phyloP scores from a whole-genome alignment of 2,329 filamentous ascomycete species.

The Neonectria faginata region DNA sequence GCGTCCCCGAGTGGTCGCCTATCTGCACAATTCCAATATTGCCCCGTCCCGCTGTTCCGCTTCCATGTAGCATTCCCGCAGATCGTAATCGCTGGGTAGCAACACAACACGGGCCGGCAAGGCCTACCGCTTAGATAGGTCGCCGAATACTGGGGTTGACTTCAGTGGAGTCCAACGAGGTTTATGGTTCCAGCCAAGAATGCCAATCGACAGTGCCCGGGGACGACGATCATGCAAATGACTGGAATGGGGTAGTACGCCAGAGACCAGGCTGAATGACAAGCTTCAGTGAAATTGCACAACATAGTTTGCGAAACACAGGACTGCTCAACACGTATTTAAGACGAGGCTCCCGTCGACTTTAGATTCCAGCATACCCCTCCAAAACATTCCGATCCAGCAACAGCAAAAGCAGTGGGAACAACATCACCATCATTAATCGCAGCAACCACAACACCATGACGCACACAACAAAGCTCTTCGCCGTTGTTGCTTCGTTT shows the following conservation, averaged over 20 bases:
- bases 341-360: background rate
- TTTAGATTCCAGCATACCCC: background rate
- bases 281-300: background rate
- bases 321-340: background rate
- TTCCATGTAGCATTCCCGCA: background rate
- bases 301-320: background rate
- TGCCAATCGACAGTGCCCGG: background rate
- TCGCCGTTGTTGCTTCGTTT: slow-evolving; percentile 12
- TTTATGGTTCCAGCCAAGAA: background rate
- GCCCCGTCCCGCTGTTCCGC: background rate
- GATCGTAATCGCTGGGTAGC: background rate
- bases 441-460: background rate
- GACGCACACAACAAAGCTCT: slow-evolving; percentile 8
- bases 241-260: background rate
- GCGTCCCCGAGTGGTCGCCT: background rate
- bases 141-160: background rate
- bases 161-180: background rate
- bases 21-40: background rate
- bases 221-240: background rate
- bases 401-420: background rate
- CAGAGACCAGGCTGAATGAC: background rate
- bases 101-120: background rate
- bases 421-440: background rate
- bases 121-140: background rate
- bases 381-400: background rate